Evolutionary conservation across 495 filamentous ascomycete genomes (phyloP), one percentile per base, ranked within the genome.

Genomic region (Aspergillus taichungensis): DNA sequence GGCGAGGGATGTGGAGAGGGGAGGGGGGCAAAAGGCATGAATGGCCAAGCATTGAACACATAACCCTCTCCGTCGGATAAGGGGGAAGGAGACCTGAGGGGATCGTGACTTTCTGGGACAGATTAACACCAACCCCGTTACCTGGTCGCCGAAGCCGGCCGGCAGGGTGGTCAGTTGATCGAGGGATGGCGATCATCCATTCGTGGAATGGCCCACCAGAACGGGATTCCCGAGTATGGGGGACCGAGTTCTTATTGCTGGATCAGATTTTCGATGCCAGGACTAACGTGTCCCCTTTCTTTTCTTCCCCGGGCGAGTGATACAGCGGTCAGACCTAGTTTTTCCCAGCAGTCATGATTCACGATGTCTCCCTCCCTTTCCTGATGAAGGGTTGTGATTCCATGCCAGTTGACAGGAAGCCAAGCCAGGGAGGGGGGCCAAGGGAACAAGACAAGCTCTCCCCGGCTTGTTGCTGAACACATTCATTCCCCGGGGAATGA

Each of bases 201-300:
- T 38, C 34, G 29, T 40, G 51, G 56, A 57, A 59, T 57, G 59
- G 42, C 51, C 56, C 61, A 64, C 54, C 31, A 10, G 35, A 34
- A 36, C 49, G 53, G 55, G 45, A 51, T 52, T 51, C 46, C 49
- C 53, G 52, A 49, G 52, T 58, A 58, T 61, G 54, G 56, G 55
- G 49, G 43, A 13, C 53, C 53, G 52, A 55, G 37, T 31, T 12
- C 5, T 34, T 34, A 2, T 24, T 34, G 49, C 39, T 46, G 49
- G 49, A 30, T 43, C 49, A 42, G 40, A 51, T 42, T 51, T 35
- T 6, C 11, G 6, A 12, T 41, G 18, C 18, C 18, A 4, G 18
- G 1, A 4, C 18, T 33, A 30, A 34, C 37, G 36, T 32, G 31
- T 34, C 18, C 18, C 18, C 18, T 24, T 24, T 24, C 18, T 24